A percentile compares a stretch with the other conserved stretches of the same genome.
Conservation (phyloP, 441 rosid genomes). For the Arabidopsis lyrata region DNA sequence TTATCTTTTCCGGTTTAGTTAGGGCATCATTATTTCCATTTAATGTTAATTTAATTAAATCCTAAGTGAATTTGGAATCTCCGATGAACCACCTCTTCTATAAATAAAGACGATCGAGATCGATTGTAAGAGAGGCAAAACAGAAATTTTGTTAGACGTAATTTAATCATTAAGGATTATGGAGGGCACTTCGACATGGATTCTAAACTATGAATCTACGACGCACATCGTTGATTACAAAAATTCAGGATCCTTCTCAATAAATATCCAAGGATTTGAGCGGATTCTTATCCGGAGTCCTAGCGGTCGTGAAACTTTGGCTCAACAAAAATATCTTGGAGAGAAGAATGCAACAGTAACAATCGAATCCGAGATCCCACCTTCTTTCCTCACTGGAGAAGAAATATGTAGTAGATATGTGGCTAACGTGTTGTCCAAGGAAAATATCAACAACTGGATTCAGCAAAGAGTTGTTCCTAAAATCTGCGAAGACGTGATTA, state of each 20-base stretch:
- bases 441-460: neutral
- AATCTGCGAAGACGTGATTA: neutral
- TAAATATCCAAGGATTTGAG: too few species aligned
- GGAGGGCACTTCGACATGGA: neutral
- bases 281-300: neutral
- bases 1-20: too few species aligned
- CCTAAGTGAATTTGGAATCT: too few species aligned
- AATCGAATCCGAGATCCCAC: neutral
- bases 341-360: neutral
- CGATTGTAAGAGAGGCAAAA: too few species aligned
- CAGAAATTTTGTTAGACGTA: too few species aligned
- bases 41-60: too few species aligned
- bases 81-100: too few species aligned
- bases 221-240: neutral
- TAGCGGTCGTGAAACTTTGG: neutral
- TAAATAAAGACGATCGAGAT: too few species aligned
- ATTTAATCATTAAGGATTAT: neutral
- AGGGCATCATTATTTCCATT: too few species aligned
- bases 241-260: neutral
- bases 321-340: too few species aligned
- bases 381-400: neutral
- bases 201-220: neutral
- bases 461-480: neutral
- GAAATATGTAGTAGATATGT: neutral
- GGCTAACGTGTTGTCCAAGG: neutral